A percentile compares a stretch with the other conserved stretches of the same genome.
phyloP scores from a whole-genome alignment of 1,139 yeast genomes.

The Protomyces inouyei region DNA sequence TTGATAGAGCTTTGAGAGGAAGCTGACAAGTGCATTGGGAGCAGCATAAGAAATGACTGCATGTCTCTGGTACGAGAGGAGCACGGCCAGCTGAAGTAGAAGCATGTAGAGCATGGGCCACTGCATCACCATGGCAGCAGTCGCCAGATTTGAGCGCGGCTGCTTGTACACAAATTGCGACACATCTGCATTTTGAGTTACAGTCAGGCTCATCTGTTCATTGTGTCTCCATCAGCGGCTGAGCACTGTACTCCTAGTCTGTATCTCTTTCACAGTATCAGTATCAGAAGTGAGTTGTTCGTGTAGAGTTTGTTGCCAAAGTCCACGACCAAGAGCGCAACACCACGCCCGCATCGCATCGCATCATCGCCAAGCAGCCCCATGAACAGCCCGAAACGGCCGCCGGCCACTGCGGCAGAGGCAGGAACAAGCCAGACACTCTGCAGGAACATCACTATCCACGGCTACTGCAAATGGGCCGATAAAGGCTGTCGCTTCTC shows the following conservation, averaged over 20 bases:
- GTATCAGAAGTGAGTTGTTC: too few relatives aligned
- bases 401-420: background rate
- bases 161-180: background rate
- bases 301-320: too few relatives aligned
- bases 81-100: background rate
- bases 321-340: background rate
- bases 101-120: background rate
- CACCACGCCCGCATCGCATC: background rate
- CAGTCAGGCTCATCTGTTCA: slow-evolving; percentile 25
- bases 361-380: background rate
- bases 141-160: background rate
- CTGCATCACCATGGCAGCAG: background rate
- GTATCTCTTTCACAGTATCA: too few relatives aligned
- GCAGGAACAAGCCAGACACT: slow-evolving; percentile 39
- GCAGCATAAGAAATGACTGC: background rate
- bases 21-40: background rate
- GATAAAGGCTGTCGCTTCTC: slow-evolving; percentile 84
- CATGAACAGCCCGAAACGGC: slow-evolving; percentile 1
- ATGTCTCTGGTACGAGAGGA: background rate
- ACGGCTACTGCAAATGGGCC: slow-evolving; percentile 85
- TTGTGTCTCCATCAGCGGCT: slow-evolving; percentile 26
- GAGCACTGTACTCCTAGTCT: too few relatives aligned
- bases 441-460: slow-evolving; percentile 77
- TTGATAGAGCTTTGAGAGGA: background rate
- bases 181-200: background rate